Conservation (phyloP, 225 moss, liverwort and hornwort genomes). For the Bryum argenteum region DNA sequence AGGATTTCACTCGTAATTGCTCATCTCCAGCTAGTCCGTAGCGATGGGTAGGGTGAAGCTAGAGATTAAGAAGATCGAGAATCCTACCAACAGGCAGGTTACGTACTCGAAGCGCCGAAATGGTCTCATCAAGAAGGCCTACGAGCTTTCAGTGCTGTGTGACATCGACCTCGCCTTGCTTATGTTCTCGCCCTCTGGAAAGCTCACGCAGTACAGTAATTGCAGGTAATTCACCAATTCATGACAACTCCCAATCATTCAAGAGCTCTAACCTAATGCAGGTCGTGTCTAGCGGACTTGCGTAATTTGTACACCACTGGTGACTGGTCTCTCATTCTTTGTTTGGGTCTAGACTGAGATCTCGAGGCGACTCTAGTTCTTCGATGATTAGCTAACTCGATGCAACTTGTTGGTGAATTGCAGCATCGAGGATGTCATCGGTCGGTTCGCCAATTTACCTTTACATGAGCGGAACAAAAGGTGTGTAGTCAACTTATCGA, state of each 20-base stretch:
- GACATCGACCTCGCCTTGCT: conserved; percentile 59
- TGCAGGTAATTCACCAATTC: conserved; percentile 40
- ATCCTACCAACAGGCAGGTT: conserved; percentile 59
- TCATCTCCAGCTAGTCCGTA: background rate
- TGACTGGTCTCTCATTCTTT: background rate
- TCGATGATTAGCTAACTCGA: conserved; percentile 17
- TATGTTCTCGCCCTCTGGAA: conserved; percentile 59
- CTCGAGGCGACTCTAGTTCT: background rate
- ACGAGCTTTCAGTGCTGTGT: conserved; percentile 59
- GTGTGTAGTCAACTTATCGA: conserved; percentile 14
- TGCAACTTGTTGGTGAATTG: background rate
- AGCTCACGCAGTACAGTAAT: conserved; percentile 56
- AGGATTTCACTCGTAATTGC: conserved; percentile 10
- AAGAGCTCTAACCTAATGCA: conserved; percentile 18
- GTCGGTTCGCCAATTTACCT: conserved; percentile 56
- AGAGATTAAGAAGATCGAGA: conserved; percentile 70
- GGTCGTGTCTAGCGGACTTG: background rate
- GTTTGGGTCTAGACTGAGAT: conserved; percentile 9
- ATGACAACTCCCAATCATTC: background rate
- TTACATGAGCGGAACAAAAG: conserved; percentile 57
- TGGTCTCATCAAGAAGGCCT: conserved; percentile 60
- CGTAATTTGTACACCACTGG: background rate
- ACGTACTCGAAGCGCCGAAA: conserved; percentile 60
- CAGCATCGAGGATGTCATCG: conserved; percentile 57
- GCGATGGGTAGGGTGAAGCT: conserved; percentile 61